Base-by-base conservation (phyloP, 345 rosid genomes). In the Gossypium sturtianum region DNA sequence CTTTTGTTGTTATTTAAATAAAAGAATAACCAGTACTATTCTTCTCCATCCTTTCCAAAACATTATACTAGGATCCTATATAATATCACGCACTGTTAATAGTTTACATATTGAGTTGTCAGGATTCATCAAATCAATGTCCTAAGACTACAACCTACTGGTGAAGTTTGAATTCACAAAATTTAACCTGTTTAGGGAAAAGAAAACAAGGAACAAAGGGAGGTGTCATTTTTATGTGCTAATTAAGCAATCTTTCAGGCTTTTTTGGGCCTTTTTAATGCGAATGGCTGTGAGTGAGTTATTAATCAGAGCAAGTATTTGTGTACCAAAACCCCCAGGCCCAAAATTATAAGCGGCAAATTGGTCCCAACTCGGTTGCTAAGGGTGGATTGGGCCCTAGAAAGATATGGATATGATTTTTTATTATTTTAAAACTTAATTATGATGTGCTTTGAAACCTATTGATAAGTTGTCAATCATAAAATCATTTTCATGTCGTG, bases 361-460 rank as follows among this genome's bases (percentile, higher is more conserved):
- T 4, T 34, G 6, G 38, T 34, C 41, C 41, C 41, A 34, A 34
- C 41, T 5, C 7, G 41, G 41, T 34, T 34, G 41, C 7, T 5
- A 5, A 19, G 44, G 66, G 17, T 61, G 20, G 66, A n/a, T 61
- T 61, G 66, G 44, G 66, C 45, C 45, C 19, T 27, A 4, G 27
- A 57, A 20, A 47, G 51, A 11, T 34, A 4, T 34, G 7, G 41
- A 34, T 34, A 34, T 34, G 38, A 0, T 34, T 34, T 29, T 2
- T 29, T 29, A 3, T 29, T 3, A 3, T 29, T 29, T 3, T 0
- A 2, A 34, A 34, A 34, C 38, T 34, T 45, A 52, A 70, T 77
- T 73, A 80, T 74, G 43, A 54, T 17, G 13, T 2, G 45, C 27
- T 72, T 71, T 60, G 57, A 66, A 72, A 59, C 53, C 38, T 25